These are phyloP conservation scores for Arthrobotrys megalospora DNA, from an alignment of 2,329 filamentous ascomycete genomes.

Conservation along the genomic window DNA sequence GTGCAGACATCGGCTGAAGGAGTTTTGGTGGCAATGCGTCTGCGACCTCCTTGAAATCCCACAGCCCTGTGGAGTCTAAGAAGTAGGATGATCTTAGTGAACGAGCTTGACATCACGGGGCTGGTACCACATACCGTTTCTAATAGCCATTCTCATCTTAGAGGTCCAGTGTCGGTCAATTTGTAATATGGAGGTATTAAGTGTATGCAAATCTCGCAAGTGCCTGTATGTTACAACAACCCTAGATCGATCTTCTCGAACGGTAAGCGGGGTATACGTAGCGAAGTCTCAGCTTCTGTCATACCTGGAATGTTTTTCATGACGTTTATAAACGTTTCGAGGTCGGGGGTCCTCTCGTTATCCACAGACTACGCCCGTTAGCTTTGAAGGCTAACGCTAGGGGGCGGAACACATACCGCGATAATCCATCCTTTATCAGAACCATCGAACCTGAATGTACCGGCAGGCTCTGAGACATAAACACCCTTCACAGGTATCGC, in stretches of 20 bases:
- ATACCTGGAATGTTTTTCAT: constrained; percentile 87
- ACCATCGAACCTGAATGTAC: constrained; percentile 90
- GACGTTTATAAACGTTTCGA: constrained; percentile 90
- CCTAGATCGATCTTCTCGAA: constrained; percentile 75
- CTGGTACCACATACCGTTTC: constrained; percentile 73
- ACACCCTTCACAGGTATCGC: constrained; percentile 93
- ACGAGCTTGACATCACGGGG: background rate
- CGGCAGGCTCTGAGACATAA: constrained; percentile 93
- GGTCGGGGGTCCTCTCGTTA: constrained; percentile 88
- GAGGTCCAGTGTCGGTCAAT: constrained; percentile 96
- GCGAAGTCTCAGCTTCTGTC: constrained; percentile 33
- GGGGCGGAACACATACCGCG: constrained; percentile 66
- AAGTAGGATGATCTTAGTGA: constrained; percentile 4
- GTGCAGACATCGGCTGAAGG: constrained; percentile 81
- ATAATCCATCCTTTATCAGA: constrained; percentile 94
- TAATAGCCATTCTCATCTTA: constrained; percentile 91
- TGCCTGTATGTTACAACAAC: constrained; percentile 97
- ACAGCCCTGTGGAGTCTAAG: constrained; percentile 83
- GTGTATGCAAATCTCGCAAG: constrained; percentile 91
- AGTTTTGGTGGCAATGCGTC: constrained; percentile 82
- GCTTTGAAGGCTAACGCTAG: background rate
- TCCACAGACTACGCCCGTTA: constrained; percentile 78
- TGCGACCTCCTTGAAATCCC: constrained; percentile 92
- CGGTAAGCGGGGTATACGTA: constrained; percentile 5
- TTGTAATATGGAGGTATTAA: constrained; percentile 91